Evolutionary conservation across 108 stramenopile genomes (phyloP), one percentile per base, ranked within the genome.

Genomic region (Nannochloropsis gaditana): DNA sequence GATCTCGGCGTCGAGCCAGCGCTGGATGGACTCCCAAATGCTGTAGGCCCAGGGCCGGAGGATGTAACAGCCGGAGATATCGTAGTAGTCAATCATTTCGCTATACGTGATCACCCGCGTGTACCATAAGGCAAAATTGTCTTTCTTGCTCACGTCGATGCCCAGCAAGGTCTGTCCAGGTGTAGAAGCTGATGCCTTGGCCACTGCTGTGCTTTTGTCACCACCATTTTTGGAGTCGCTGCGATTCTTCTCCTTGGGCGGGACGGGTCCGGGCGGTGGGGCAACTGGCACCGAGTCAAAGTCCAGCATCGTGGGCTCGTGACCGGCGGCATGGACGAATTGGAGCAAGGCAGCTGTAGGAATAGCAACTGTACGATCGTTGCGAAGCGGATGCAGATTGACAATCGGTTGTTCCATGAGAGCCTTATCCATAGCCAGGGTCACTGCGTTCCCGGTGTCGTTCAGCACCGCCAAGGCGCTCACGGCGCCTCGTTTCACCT

Each of bases 51-150:
- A 98, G 42, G 99, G 99, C 84, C 99, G 96, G 21, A 99, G 90
- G 84, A 99, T 97, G 91, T 98, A 99, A 87, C 99, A 99, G n/a
- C 99, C 99, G 80, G 93, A 93, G 84, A 99, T 97, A 85, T 98
- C 96, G 87, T 96, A 96, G 92, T 98, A 99, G 81, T 97, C 96
- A 83, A 99, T 99, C 97, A 99, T 98, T 91, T 99, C 99, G 17
- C 94, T 93, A 79, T 96, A 90, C 5, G 96, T 96, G 88, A 99
- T 99, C 41, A 98, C 97, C 90, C 97, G 94, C 82, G 95, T 90
- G 89, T 99, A 99, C 99, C 99, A 99, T 89, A 91, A 92, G 81
- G 95, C 91, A 86, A 99, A 99, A 90, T 98, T 90, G 81, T 89
- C 93, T 41, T 83, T 85, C 85, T 93, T 92, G 83, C 86, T 91